Evolutionary conservation across 1,284 basidiomycete species (phyloP).

Genomic region (Moesziomyces parantarcticus): DNA sequence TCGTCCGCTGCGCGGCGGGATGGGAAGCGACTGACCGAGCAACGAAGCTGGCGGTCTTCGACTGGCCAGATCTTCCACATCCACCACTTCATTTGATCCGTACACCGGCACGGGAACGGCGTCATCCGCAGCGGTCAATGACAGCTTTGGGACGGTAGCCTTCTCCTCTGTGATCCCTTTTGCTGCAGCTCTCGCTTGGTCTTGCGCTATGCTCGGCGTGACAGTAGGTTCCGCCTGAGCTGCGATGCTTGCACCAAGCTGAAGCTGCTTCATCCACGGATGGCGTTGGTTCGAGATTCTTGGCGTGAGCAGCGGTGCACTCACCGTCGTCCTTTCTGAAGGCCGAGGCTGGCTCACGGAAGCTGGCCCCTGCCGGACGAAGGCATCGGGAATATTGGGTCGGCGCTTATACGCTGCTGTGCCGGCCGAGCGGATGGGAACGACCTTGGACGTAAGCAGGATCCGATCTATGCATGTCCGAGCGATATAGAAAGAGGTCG

Average conservation of each 20-base stretch:
- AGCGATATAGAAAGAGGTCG: too few relatives aligned
- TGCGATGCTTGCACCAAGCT: slow-evolving; percentile 4
- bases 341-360: neutral
- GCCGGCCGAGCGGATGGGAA: slow-evolving; percentile 19
- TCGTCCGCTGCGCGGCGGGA: slow-evolving; percentile 33
- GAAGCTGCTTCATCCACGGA: slow-evolving; percentile 47
- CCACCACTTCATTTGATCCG: neutral
- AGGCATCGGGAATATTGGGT: slow-evolving; percentile 31
- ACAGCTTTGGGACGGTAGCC: slow-evolving; percentile 7
- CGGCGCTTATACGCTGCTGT: slow-evolving; percentile 12
- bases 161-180: too few relatives aligned
- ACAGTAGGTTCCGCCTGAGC: neutral
- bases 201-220: neutral
- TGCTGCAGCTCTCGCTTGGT: too few relatives aligned
- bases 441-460: slow-evolving; percentile 20
- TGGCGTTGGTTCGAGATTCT: slow-evolving; percentile 34
- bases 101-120: slow-evolving; percentile 1
- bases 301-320: neutral
- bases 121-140: slow-evolving; percentile 20
- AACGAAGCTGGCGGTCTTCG: slow-evolving; percentile 33
- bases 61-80: neutral
- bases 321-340: neutral
- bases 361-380: slow-evolving; percentile 7
- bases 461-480: slow-evolving; percentile 12
- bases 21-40: slow-evolving; percentile 36